Evolutionary conservation across 306 rosid genomes (phyloP).

Genomic region (Vicia villosa): DNA sequence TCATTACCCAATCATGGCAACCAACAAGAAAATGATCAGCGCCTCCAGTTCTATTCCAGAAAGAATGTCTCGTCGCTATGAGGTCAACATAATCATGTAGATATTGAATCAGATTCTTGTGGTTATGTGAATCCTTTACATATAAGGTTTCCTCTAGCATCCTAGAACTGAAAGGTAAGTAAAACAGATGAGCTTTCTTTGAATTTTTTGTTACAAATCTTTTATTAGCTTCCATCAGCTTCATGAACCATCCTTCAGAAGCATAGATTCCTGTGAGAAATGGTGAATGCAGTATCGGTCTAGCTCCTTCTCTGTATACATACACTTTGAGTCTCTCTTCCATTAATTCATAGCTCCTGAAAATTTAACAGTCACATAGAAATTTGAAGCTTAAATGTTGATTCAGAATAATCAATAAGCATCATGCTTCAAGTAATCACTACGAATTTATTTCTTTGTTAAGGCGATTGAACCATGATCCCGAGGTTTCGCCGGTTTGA

Average conservation of each 20-base stretch:
- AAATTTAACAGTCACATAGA: constrained; percentile 12
- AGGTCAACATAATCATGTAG: constrained; percentile 63
- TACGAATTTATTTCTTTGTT: neutral
- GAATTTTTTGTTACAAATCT: constrained; percentile 65
- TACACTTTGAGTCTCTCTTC: constrained; percentile 76
- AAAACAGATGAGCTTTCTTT: constrained; percentile 73
- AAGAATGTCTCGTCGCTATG: constrained; percentile 56
- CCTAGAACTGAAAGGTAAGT: constrained; percentile 88
- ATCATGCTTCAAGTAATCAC: constrained; percentile 24
- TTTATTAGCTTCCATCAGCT: constrained; percentile 57
- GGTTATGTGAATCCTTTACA: constrained; percentile 63
- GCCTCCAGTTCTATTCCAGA: constrained; percentile 89
- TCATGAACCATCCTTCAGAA: constrained; percentile 98
- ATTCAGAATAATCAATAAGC: constrained; percentile 4
- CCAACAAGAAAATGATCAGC: constrained; percentile 94
- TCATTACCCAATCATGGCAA: constrained; percentile 90
- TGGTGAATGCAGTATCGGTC: constrained; percentile 72
- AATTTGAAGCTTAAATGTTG: constrained; percentile 11
- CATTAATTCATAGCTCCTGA: constrained; percentile 95
- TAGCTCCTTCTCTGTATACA: constrained; percentile 73
- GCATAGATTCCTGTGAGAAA: constrained; percentile 77
- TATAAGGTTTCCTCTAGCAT: constrained; percentile 62
- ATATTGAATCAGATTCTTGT: constrained; percentile 53
- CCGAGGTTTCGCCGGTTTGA: too few species aligned
- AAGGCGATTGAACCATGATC: neutral